A percentile compares a stretch with the other conserved stretches of the same genome.
Evolutionary conservation across 1,139 yeast species (phyloP).

Genomic region (Kodamaea derodonti): DNA sequence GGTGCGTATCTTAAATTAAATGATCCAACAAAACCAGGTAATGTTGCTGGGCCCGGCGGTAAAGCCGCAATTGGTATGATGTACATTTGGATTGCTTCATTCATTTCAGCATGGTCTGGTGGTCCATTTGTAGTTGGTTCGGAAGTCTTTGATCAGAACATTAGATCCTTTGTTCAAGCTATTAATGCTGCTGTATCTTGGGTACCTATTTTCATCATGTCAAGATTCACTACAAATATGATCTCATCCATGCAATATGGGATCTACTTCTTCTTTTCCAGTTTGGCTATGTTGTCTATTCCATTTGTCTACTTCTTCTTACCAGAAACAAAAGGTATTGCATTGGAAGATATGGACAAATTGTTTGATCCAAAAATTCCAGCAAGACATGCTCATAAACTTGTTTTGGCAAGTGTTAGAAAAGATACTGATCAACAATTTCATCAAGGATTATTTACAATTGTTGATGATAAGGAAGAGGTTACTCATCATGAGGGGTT

Average conservation of each 20-base stretch:
- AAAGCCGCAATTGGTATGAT: constrained; percentile 41
- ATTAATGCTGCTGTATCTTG: constrained; percentile 42
- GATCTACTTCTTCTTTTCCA: constrained; percentile 39
- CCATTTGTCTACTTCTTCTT: constrained; percentile 36
- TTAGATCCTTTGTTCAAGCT: constrained; percentile 41
- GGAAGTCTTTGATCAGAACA: constrained; percentile 41
- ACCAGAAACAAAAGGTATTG: constrained; percentile 41
- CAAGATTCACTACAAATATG: constrained; percentile 40
- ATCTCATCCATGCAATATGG: constrained; percentile 38
- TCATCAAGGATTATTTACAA: constrained; percentile 3
- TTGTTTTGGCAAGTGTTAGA: constrained; percentile 8
- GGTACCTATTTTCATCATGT: constrained; percentile 42
- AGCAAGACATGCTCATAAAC: constrained; percentile 13
- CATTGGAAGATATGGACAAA: constrained; percentile 44
- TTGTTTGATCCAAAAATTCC: constrained; percentile 22
- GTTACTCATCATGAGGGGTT: constrained; percentile 2
- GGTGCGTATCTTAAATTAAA: constrained; percentile 37
- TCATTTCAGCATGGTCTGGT: constrained; percentile 43
- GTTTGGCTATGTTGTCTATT: constrained; percentile 27
- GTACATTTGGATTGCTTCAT: constrained; percentile 44
- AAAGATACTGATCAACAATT: constrained; percentile 2
- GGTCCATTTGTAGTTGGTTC: constrained; percentile 44
- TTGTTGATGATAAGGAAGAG: constrained; percentile 5
- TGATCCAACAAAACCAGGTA: constrained; percentile 36
- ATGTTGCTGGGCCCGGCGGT: constrained; percentile 39